Percentiles rank a stretch among this genome's conserved stretches.
Conservation (phyloP, 2,329 filamentous ascomycete genomes). For the Didymella exigua region DNA sequence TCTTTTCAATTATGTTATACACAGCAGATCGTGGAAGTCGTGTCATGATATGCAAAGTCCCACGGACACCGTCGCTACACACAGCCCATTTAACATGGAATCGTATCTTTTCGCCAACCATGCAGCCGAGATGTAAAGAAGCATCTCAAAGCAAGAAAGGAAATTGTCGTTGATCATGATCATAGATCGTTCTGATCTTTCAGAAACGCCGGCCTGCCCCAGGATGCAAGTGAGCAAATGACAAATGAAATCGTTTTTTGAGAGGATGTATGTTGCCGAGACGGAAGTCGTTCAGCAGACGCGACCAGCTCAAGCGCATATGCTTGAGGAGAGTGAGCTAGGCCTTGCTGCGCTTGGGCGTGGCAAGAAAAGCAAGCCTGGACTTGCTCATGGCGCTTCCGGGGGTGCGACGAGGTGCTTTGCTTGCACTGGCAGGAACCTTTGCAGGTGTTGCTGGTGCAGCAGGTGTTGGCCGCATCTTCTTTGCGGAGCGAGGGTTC, state of each 20-base stretch:
- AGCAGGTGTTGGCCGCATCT: constrained; percentile 31
- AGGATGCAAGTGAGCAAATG: neutral
- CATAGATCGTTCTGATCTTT: constrained; percentile 15
- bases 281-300: neutral
- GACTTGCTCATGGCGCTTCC: constrained; percentile 45
- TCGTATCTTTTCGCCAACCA: constrained; percentile 15
- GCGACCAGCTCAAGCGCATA: neutral
- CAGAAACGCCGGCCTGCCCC: constrained; percentile 12
- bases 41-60: constrained; percentile 24
- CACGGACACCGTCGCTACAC: constrained; percentile 15
- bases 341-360: constrained; percentile 45
- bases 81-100: constrained; percentile 16
- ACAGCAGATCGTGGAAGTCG: constrained; percentile 20
- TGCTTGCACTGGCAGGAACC: constrained; percentile 38
- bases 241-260: constrained; percentile 13
- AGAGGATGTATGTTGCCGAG: neutral
- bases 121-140: constrained; percentile 12
- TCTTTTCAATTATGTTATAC: constrained; percentile 22
- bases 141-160: constrained; percentile 4
- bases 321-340: constrained; percentile 6
- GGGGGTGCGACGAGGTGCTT: constrained; percentile 39
- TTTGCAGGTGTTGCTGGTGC: constrained; percentile 32
- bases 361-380: constrained; percentile 47
- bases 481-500: constrained; percentile 44
- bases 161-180: constrained; percentile 7